A percentile compares a stretch with the other conserved stretches of the same genome.
These are phyloP conservation scores for Daucus carota DNA, from an alignment of 129 eudicot genomes.

Conservation along the genomic window DH1_v3.0 NC_030381.2:26579501-26580000, in stretches of 20 bases:
- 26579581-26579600: neutral
- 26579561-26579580: slow-evolving; percentile 88
- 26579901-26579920: neutral
- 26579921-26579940: neutral
- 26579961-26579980: neutral
- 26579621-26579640: neutral
- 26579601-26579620: neutral
- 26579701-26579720: neutral
- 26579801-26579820: neutral
- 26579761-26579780: neutral
- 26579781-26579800: neutral
- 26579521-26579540: slow-evolving; percentile 65
- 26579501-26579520: slow-evolving; percentile 99
- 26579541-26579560: slow-evolving; percentile 80
- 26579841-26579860: neutral
- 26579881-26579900: neutral
- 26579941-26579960: neutral
- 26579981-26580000: neutral
- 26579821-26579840: neutral
- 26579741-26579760: neutral
- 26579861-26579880: neutral
- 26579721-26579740: neutral
- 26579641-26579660: no score
- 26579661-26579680: neutral
- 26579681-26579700: neutral